A percentile compares a stretch with the other conserved stretches of the same genome.
These are phyloP conservation scores for Tolypocladium tundrense DNA, from an alignment of 2,329 filamentous ascomycete genomes.

Conservation along the genomic window DNA sequence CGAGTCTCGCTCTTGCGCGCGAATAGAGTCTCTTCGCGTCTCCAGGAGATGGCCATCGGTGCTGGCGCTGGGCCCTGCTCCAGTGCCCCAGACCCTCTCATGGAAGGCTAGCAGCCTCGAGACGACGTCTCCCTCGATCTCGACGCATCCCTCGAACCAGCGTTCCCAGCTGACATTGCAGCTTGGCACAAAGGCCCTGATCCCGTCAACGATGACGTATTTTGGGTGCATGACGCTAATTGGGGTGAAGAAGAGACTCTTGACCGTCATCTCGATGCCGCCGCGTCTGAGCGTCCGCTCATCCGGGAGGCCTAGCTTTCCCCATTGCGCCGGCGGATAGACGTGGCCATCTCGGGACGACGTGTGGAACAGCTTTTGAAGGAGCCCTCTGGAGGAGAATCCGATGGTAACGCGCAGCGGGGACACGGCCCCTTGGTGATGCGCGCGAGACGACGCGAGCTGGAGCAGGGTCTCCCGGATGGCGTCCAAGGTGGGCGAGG, in stretches of 20 bases:
- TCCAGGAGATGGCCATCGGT: neutral
- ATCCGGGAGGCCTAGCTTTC: conserved; percentile 52
- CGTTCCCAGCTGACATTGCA: conserved; percentile 81
- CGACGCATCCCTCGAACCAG: conserved; percentile 76
- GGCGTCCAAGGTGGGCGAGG: conserved; percentile 48
- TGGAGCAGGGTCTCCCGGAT: conserved; percentile 47
- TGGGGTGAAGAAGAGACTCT: conserved; percentile 69
- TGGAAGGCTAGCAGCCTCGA: conserved; percentile 57
- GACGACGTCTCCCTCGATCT: conserved; percentile 53
- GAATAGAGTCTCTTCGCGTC: neutral
- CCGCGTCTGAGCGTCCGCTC: conserved; percentile 38
- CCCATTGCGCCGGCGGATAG: conserved; percentile 52
- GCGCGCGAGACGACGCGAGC: conserved; percentile 39
- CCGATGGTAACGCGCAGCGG: conserved; percentile 57
- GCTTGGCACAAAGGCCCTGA: conserved; percentile 59
- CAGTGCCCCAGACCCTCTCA: conserved; percentile 50
- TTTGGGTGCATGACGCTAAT: conserved; percentile 87
- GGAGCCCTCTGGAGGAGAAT: conserved; percentile 62
- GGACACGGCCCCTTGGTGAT: conserved; percentile 10
- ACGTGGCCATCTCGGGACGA: conserved; percentile 49
- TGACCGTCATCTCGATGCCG: conserved; percentile 59
- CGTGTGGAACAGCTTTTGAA: conserved; percentile 68
- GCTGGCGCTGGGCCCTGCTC: conserved; percentile 3
- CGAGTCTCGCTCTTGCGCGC: neutral
- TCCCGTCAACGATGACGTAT: conserved; percentile 63